Evolutionary conservation across 2,329 filamentous ascomycete species (phyloP).

Genomic region (Botrytis pseudocinerea): DNA sequence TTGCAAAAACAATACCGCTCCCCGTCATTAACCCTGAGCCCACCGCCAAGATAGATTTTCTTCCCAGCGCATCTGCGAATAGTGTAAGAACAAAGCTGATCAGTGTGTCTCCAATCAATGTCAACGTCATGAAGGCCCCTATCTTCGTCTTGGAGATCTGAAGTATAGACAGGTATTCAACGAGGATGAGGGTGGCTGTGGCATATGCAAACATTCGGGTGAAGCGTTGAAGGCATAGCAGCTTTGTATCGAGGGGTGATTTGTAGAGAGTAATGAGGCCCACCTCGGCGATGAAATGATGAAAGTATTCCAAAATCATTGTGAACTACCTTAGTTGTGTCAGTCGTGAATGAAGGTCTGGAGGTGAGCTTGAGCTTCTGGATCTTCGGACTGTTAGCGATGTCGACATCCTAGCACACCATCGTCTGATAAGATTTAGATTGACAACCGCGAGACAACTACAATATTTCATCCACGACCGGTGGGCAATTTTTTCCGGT

Average conservation of each 20-base stretch:
- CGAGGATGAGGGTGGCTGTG: conserved; percentile 57
- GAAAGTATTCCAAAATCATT: conserved; percentile 33
- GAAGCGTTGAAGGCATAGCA: conserved; percentile 60
- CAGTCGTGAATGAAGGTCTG: not conserved
- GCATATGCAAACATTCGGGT: conserved; percentile 65
- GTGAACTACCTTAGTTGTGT: not conserved
- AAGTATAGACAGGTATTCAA: conserved; percentile 54
- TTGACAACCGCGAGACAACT: not conserved
- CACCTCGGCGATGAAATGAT: conserved; percentile 44
- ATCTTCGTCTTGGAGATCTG: conserved; percentile 52
- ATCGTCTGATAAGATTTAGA: conserved; percentile 1
- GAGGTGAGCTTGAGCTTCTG: not conserved
- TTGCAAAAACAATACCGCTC: conserved; percentile 57
- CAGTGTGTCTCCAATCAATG: conserved; percentile 58
- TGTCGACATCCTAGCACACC: not conserved
- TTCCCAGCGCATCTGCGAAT: conserved; percentile 58
- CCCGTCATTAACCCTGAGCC: conserved; percentile 57
- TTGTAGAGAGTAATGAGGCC: conserved; percentile 48
- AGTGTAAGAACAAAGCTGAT: conserved; percentile 61
- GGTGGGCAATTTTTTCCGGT: not conserved
- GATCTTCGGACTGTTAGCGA: not conserved
- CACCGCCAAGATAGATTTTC: conserved; percentile 53
- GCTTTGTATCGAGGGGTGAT: conserved; percentile 52
- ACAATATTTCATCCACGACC: not conserved
- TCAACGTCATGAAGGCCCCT: conserved; percentile 67